Conservation (phyloP, 345 rosid species). For the Lepidium aucheri region DNA sequence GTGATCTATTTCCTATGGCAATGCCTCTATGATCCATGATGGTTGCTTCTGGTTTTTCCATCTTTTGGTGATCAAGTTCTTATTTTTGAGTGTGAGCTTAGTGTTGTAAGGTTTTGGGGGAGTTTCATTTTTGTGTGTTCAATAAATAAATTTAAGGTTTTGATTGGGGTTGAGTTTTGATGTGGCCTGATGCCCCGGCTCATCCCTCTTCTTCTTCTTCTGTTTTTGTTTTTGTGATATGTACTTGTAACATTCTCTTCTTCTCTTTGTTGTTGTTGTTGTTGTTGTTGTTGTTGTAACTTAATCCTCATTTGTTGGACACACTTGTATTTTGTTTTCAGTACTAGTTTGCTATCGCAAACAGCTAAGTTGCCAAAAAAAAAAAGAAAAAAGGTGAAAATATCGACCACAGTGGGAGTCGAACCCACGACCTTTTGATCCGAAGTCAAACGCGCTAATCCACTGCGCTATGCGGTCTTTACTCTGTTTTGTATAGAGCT, state of each 20-base stretch:
- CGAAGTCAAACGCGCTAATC: slow-evolving; percentile 98
- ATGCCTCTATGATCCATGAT: slow-evolving; percentile 18
- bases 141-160: not conserved
- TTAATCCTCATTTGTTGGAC: not conserved
- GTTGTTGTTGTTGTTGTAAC: not conserved
- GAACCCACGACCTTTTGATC: slow-evolving; percentile 86
- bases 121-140: not conserved
- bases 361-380: not conserved
- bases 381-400: not conserved
- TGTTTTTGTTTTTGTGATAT: too few relatives aligned
- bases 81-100: not conserved
- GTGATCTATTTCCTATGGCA: slow-evolving; percentile 34
- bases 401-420: slow-evolving; percentile 85
- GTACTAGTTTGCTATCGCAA: not conserved
- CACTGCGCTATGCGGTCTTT: slow-evolving; percentile 85
- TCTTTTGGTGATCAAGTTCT: too few relatives aligned
- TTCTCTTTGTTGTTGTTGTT: not conserved
- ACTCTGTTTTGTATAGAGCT: too few relatives aligned
- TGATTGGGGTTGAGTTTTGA: slow-evolving; percentile 17
- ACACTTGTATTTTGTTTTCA: not conserved
- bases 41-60: too few relatives aligned
- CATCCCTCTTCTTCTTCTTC: not conserved
- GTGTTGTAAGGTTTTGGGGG: slow-evolving; percentile 4
- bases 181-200: slow-evolving; percentile 31
- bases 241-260: not conserved